Percentiles rank a stretch among this genome's conserved stretches.
These are phyloP conservation scores for Candida awuae DNA, from an alignment of 805 yeast genomes.

Conservation along the genomic window DNA sequence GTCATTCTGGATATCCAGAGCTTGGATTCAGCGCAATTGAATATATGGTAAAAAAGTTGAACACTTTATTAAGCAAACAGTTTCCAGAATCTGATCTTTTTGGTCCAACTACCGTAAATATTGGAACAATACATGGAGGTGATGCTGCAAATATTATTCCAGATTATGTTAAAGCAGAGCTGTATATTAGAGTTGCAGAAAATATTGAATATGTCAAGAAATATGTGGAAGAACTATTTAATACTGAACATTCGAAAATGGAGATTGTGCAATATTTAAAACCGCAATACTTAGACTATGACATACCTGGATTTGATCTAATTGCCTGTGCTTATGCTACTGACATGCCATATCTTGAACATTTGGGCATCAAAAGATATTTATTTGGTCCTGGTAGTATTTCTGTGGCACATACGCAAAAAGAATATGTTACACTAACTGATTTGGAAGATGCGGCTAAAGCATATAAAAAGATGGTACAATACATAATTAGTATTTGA, in stretches of 20 bases:
- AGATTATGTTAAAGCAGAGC: slow-evolving; percentile 40
- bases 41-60: slow-evolving; percentile 42
- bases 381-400: slow-evolving; percentile 61
- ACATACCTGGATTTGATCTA: slow-evolving; percentile 54
- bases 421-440: slow-evolving; percentile 35
- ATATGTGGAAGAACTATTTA: slow-evolving; percentile 28
- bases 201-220: slow-evolving; percentile 32
- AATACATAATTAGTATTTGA: no score
- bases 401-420: slow-evolving; percentile 47
- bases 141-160: slow-evolving; percentile 61
- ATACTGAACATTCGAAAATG: slow-evolving; percentile 23
- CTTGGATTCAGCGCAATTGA: slow-evolving; percentile 54
- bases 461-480: not conserved
- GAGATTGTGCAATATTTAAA: slow-evolving; percentile 16
- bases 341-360: slow-evolving; percentile 37
- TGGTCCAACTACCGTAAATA: slow-evolving; percentile 54
- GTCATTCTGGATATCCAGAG: slow-evolving; percentile 64
- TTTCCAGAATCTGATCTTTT: slow-evolving; percentile 45
- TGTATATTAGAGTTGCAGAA: slow-evolving; percentile 46
- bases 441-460: not conserved
- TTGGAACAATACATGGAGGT: slow-evolving; percentile 51
- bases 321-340: slow-evolving; percentile 25
- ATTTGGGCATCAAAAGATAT: slow-evolving; percentile 33
- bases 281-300: slow-evolving; percentile 44
- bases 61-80: slow-evolving; percentile 33